Evolutionary conservation across 2,329 filamentous ascomycete species (phyloP).

Genomic region (Thelonectria olida): DNA sequence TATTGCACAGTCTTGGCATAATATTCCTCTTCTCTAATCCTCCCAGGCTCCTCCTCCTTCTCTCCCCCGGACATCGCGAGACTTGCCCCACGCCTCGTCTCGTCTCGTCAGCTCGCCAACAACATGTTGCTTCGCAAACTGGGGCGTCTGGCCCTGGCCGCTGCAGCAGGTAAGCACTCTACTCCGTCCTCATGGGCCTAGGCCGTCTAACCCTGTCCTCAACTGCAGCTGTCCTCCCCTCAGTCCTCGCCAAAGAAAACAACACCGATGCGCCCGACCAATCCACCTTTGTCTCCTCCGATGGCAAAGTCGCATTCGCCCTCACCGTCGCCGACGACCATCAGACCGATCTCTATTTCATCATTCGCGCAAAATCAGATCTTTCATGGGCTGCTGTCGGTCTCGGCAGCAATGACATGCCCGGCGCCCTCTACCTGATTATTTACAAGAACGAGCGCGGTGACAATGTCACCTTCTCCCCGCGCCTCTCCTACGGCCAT

Average conservation of each 20-base stretch:
- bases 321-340: constrained; percentile 58
- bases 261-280: constrained; percentile 43
- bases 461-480: constrained; percentile 64
- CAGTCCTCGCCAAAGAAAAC: constrained; percentile 35
- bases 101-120: not conserved
- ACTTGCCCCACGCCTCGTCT: not conserved
- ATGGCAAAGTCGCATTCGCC: constrained; percentile 57
- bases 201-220: constrained; percentile 1
- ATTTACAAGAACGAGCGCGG: constrained; percentile 59
- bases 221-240: constrained; percentile 35
- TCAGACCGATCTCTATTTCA: constrained; percentile 62
- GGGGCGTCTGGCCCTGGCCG: constrained; percentile 41
- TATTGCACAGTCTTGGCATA: too few species aligned
- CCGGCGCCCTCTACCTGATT: constrained; percentile 62
- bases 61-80: constrained; percentile 19
- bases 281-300: constrained; percentile 55
- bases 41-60: not conserved
- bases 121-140: constrained; percentile 43
- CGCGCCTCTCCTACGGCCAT: constrained; percentile 59
- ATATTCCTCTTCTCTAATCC: not conserved
- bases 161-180: constrained; percentile 37
- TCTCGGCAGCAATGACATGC: constrained; percentile 62
- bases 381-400: constrained; percentile 65
- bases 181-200: not conserved
- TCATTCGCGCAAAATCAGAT: constrained; percentile 56